Evolutionary conservation across 2,329 filamentous ascomycete genomes (phyloP).

Genomic region (Nemania abortiva): DNA sequence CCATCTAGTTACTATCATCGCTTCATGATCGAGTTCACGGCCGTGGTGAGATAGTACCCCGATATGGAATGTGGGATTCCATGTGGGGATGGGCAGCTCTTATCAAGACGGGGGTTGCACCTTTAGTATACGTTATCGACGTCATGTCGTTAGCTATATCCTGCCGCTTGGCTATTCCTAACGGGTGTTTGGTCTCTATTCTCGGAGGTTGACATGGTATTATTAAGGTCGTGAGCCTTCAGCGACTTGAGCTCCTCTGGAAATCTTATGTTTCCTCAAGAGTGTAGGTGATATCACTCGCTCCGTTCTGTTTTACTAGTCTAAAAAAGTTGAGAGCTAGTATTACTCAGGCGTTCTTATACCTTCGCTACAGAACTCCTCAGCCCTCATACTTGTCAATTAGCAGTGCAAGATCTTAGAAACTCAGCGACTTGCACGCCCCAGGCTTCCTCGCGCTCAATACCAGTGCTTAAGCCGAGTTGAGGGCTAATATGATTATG

Average conservation of each 20-base stretch:
- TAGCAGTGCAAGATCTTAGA: slow-evolving; percentile 34
- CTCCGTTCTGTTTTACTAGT: background rate
- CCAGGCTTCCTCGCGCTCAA: slow-evolving; percentile 51
- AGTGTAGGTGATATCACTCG: background rate
- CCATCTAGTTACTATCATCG: slow-evolving; percentile 1
- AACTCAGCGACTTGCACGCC: slow-evolving; percentile 47
- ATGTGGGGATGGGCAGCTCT: slow-evolving; percentile 25
- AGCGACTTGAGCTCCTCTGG: background rate
- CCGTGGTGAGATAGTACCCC: slow-evolving; percentile 6
- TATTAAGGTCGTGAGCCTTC: background rate
- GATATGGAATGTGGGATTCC: slow-evolving; percentile 35
- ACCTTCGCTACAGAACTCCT: background rate
- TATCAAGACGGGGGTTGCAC: slow-evolving; percentile 16
- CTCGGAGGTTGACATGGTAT: background rate
- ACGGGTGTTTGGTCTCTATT: background rate
- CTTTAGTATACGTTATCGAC: background rate
- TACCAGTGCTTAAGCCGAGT: slow-evolving; percentile 44
- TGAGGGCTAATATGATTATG: slow-evolving; percentile 52
- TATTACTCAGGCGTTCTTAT: background rate
- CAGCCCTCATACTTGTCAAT: background rate
- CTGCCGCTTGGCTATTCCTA: background rate
- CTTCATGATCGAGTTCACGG: background rate
- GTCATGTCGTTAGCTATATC: background rate
- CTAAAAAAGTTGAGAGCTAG: background rate
- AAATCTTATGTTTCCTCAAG: background rate